Conservation (phyloP, 2,329 filamentous ascomycete species). For the Colletotrichum cordylinicola region DNA sequence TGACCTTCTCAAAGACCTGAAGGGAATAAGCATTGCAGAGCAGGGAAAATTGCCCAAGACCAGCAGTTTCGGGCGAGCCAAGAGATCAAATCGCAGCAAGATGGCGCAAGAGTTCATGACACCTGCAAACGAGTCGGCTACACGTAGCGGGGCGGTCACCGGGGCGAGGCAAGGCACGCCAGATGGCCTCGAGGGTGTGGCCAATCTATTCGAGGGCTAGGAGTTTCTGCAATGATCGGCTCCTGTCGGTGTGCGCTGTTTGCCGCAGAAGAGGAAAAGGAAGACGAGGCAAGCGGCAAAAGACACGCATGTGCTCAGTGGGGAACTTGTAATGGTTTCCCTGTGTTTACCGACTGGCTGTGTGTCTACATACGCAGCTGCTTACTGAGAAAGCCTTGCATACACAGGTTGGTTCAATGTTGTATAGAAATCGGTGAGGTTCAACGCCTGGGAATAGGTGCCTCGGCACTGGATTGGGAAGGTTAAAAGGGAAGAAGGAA, state of each 20-base stretch:
- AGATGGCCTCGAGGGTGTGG: constrained; percentile 60
- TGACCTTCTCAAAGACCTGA: constrained; percentile 83
- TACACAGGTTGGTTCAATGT: background rate
- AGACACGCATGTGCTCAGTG: background rate
- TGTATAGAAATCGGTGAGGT: background rate
- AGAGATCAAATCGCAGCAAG: constrained; percentile 56
- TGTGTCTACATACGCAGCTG: background rate
- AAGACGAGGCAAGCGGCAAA: background rate
- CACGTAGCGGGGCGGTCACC: constrained; percentile 29
- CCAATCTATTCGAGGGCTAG: constrained; percentile 53
- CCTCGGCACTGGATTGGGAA: background rate
- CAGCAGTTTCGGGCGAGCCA: constrained; percentile 43
- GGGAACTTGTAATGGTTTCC: background rate
- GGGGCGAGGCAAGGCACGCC: constrained; percentile 45
- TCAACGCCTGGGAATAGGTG: background rate
- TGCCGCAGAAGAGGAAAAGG: background rate
- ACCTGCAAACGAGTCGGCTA: constrained; percentile 32
- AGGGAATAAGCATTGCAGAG: constrained; percentile 92
- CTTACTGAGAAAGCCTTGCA: background rate
- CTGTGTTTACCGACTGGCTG: background rate
- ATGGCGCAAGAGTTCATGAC: constrained; percentile 73
- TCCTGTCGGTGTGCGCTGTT: background rate
- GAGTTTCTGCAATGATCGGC: background rate
- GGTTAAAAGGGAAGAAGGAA: background rate
- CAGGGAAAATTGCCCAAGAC: constrained; percentile 80